Conservation (phyloP, 148 eudicot genomes). For the Dianthus caryophyllus region DNA sequence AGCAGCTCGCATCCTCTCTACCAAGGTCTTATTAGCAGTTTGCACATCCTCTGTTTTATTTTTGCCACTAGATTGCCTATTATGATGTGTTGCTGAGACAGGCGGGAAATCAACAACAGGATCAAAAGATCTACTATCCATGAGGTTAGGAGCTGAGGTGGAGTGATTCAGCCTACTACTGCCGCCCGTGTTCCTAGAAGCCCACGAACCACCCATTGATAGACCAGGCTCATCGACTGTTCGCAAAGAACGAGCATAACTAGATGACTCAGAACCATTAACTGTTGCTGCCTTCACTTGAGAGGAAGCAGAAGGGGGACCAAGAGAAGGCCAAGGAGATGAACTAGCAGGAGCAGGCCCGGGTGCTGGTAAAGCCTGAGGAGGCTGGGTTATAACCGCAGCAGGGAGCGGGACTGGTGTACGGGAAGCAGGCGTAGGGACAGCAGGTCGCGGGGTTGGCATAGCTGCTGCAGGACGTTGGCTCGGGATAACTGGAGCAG, state of each 20-base stretch:
- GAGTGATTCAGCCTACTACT: constrained; percentile 52
- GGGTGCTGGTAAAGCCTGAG: constrained; percentile 25
- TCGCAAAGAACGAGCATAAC: constrained; percentile 44
- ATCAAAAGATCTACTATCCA: constrained; percentile 38
- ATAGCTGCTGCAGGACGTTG: constrained; percentile 18
- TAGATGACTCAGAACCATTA: constrained; percentile 36
- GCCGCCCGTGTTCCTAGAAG: constrained; percentile 35
- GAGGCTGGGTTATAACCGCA: not conserved
- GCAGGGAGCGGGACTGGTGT: not conserved
- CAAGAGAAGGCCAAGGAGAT: constrained; percentile 23
- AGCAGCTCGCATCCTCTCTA: constrained; percentile 73
- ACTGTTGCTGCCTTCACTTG: constrained; percentile 30
- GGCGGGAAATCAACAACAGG: constrained; percentile 74
- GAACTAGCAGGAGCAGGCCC: constrained; percentile 25
- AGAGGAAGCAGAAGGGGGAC: constrained; percentile 31
- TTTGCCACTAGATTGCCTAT: constrained; percentile 34
- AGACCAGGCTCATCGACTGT: constrained; percentile 28
- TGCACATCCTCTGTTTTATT: constrained; percentile 54
- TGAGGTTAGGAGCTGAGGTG: constrained; percentile 62
- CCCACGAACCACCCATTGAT: constrained; percentile 34
- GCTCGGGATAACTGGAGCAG: constrained; percentile 20
- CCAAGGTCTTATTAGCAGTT: constrained; percentile 85
- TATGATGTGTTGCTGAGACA: constrained; percentile 54
- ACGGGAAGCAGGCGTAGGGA: constrained; percentile 6
- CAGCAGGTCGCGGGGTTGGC: constrained; percentile 8